Base-by-base conservation (phyloP, 345 rosid genomes). In the Erysimum cheiranthoides region DNA sequence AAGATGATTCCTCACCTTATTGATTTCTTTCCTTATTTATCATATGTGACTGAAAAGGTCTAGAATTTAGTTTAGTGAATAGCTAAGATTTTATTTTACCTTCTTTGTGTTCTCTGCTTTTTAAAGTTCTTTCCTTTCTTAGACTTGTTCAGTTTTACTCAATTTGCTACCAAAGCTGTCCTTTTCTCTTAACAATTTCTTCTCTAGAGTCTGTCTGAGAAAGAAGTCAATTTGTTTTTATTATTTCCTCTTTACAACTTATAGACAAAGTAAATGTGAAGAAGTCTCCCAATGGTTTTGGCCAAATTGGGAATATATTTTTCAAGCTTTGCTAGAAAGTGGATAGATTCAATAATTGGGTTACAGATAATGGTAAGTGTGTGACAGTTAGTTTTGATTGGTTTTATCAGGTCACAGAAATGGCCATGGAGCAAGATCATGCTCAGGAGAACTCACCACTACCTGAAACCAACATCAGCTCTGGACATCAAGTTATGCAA, bases 391-490 rank as follows among this genome's bases (percentile, higher is more conserved):
- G 16, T 42, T 58, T 27, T 73, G 66, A 54, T 77, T 74, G 70
- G 71, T 49, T 57, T 70, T 68, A 61, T 66, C 83, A 93, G 98
- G 92, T 91, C 8, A 51, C 86, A 47, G 76, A 30, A 10, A 72
- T 74, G 82, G 79, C 85, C 30, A 85, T 86, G 84, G 95, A 87
- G 59, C 88, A 86, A 66, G 83, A 68, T 53, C 75, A 42, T 68
- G 40, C 28, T 62, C 88, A 75, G 74, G 89, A 79, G 49, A 79
- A 67, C 72, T 28, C 81, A 77, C 51, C 84, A 25, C 78, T 71
- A 34, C 68, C 80, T 52, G 90, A 85, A 70, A 64, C 84, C 46
- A 68, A 75, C 75, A 81, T 46, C 27, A 64, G 25, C 16, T 53
- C 70, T 54, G 82, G 69, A 12, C 79, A 82, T 68, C 65, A 79